Percentiles rank a stretch among this genome's conserved stretches.
Conservation (phyloP, 1,139 yeast genomes). For the Ogataea hybrid region DNA sequence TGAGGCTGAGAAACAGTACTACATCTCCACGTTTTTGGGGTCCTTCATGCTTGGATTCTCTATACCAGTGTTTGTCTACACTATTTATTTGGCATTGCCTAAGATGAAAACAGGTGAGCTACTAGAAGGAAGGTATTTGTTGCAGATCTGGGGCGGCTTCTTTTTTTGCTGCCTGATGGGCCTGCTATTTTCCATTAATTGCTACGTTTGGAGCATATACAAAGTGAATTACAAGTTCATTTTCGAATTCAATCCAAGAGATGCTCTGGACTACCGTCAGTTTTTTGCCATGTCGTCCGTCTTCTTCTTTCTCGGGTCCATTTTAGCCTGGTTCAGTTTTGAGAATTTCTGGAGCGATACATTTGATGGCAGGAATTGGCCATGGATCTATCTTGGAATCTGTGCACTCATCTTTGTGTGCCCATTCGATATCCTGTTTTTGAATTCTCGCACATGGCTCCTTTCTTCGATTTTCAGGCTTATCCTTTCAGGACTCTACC, state of each 20-base stretch:
- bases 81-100: constrained; percentile 48
- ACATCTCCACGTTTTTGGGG: constrained; percentile 48
- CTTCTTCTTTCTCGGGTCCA: constrained; percentile 51
- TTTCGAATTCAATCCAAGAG: constrained; percentile 78
- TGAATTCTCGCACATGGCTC: constrained; percentile 69
- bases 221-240: constrained; percentile 89
- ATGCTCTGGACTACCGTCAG: constrained; percentile 67
- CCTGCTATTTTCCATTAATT: constrained; percentile 63
- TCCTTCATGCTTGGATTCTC: constrained; percentile 74
- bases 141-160: constrained; percentile 95
- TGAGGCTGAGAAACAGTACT: constrained; percentile 39
- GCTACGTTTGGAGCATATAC: constrained; percentile 67
- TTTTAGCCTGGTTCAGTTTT: constrained; percentile 76
- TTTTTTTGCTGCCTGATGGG: constrained; percentile 60
- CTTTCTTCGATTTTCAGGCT: constrained; percentile 71
- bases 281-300: constrained; percentile 62
- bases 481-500: constrained; percentile 78
- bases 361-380: constrained; percentile 72
- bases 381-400: constrained; percentile 71
- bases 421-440: constrained; percentile 58
- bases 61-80: constrained; percentile 57
- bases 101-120: constrained; percentile 37
- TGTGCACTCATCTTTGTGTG: constrained; percentile 50
- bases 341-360: constrained; percentile 59
- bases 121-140: constrained; percentile 54